Evolutionary conservation across 169 alveolate species (phyloP).

Genomic region (Babesia bovis): DNA sequence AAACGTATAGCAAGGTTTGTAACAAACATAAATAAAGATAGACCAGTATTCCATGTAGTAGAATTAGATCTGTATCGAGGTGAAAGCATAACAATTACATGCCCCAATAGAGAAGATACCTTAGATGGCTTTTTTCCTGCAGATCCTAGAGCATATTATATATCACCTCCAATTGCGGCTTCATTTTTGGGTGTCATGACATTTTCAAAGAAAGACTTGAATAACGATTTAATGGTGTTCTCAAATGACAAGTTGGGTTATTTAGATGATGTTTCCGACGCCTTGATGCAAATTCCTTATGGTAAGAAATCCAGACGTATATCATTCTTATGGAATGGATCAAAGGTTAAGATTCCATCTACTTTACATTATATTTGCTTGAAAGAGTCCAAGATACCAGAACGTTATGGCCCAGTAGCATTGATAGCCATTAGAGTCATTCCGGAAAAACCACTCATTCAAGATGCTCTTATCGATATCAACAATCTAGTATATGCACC

Average conservation of each 20-base stretch:
- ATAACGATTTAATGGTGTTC: background rate
- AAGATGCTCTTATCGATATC: background rate
- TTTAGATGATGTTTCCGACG: conserved; percentile 15
- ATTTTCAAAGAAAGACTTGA: background rate
- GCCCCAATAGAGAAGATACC: background rate
- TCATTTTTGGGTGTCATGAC: background rate
- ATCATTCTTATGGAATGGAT: conserved; percentile 26
- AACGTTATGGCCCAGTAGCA: background rate
- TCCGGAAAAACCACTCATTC: conserved; percentile 12
- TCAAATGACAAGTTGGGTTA: conserved; percentile 20
- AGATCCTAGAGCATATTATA: conserved; percentile 6
- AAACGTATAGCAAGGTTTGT: background rate
- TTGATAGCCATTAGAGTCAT: conserved; percentile 22
- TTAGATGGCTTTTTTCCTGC: background rate
- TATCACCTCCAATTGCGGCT: conserved; percentile 1
- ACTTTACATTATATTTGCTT: conserved; percentile 12
- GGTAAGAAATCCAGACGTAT: conserved; percentile 11
- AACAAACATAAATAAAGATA: background rate
- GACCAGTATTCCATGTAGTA: conserved; percentile 20
- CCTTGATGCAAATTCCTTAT: conserved; percentile 1
- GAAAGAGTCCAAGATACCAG: background rate
- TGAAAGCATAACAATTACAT: conserved; percentile 37
- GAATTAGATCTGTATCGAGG: conserved; percentile 30
- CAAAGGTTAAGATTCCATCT: background rate
- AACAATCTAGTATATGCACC: background rate